Conservation (phyloP, 2,329 filamentous ascomycete genomes). For the Epichloe sibirici region DNA sequence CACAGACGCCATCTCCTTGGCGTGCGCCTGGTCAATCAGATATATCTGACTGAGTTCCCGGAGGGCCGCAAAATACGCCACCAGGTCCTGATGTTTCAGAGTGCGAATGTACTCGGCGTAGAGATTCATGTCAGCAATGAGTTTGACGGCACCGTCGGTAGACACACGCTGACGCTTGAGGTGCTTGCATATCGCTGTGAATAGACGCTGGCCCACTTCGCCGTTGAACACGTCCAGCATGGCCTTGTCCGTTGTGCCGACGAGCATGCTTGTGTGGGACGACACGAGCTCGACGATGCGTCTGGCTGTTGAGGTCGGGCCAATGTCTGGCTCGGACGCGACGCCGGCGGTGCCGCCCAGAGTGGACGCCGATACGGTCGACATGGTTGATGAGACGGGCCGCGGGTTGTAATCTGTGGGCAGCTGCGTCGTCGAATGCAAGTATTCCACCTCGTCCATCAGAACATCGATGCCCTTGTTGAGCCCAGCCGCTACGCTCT, state of each 20-base stretch:
- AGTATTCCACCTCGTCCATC: slow-evolving; percentile 95
- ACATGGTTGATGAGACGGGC: slow-evolving; percentile 12
- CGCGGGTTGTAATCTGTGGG: slow-evolving; percentile 84
- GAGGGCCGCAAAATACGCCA: slow-evolving; percentile 83
- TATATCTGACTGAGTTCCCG: slow-evolving; percentile 92
- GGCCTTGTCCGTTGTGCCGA: slow-evolving; percentile 91
- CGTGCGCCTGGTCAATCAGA: slow-evolving; percentile 70
- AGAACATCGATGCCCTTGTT: slow-evolving; percentile 97
- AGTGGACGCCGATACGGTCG: slow-evolving; percentile 9
- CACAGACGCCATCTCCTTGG: slow-evolving; percentile 88
- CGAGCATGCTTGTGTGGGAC: slow-evolving; percentile 83
- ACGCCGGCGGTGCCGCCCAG: slow-evolving; percentile 16
- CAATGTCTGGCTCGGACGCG: slow-evolving; percentile 33
- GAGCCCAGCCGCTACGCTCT: slow-evolving; percentile 85
- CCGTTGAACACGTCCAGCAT: slow-evolving; percentile 98
- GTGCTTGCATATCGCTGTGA: slow-evolving; percentile 89
- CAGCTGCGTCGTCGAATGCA: slow-evolving; percentile 76
- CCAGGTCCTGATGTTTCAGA: slow-evolving; percentile 69
- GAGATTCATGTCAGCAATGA: slow-evolving; percentile 94
- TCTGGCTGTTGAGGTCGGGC: slow-evolving; percentile 66
- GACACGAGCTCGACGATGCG: slow-evolving; percentile 77
- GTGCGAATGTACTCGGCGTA: slow-evolving; percentile 78
- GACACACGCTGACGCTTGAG: slow-evolving; percentile 91
- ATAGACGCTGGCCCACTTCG: slow-evolving; percentile 87
- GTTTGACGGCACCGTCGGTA: slow-evolving; percentile 75